These are phyloP conservation scores for Globisporangium parvum DNA, from an alignment of 352 stramenopile genomes.

Conservation along the genomic window DNA sequence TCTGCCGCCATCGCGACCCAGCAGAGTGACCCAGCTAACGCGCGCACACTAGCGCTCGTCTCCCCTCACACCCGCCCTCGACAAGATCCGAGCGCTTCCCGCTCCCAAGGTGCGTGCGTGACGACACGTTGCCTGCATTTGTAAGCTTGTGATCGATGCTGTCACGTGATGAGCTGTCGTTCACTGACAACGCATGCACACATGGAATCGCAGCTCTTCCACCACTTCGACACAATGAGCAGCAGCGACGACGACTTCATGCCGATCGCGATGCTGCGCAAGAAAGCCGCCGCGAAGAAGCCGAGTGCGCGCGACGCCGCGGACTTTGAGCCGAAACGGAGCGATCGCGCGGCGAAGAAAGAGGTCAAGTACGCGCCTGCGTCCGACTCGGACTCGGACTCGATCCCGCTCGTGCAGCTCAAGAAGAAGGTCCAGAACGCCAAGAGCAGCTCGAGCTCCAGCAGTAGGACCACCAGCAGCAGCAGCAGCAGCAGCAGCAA, in stretches of 20 bases:
- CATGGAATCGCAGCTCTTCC: background rate
- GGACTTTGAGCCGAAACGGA: conserved; percentile 14
- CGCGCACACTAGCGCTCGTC: no score
- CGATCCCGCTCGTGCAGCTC: conserved; percentile 71
- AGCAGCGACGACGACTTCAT: conserved; percentile 78
- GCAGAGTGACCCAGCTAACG: no score
- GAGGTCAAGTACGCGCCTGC: conserved; percentile 27
- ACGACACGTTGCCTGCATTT: no score
- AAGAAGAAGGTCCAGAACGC: conserved; percentile 46
- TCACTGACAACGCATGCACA: background rate
- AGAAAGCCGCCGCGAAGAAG: conserved; percentile 27
- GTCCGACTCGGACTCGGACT: conserved; percentile 71
- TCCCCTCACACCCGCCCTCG: background rate
- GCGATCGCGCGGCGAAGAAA: conserved; percentile 20
- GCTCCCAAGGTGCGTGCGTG: no score
- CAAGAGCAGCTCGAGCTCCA: background rate
- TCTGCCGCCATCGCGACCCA: no score
- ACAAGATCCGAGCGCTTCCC: background rate
- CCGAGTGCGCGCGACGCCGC: conserved; percentile 13
- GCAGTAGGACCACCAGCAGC: conserved; percentile 7
- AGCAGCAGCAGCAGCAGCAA: conserved; percentile 13
- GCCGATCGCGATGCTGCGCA: conserved; percentile 65
- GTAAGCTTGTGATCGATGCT: no score
- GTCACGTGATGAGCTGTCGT: background rate
- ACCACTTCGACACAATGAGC: conserved; percentile 25